Base-by-base conservation (phyloP, 2,329 filamentous ascomycete species). In the Microsporum canis region DNA sequence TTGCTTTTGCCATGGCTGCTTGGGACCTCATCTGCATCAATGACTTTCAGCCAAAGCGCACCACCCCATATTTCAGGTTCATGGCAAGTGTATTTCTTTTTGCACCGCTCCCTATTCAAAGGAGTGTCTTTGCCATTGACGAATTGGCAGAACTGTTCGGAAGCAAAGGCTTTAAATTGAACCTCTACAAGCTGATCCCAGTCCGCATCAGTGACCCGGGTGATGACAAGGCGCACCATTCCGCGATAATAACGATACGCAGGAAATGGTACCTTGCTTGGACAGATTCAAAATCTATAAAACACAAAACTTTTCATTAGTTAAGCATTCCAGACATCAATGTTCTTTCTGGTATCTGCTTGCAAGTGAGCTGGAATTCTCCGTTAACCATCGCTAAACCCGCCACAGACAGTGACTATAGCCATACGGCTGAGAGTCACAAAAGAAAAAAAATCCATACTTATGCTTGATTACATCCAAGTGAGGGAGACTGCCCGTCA, bases 151-250 rank as follows among this genome's bases (percentile, higher is more conserved):
- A 64, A 65, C 14, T 34, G 34, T 58, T 65, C 63, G 10, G 59
- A 29, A 1, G 58, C 36, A 43, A 64, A 65, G 10, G 63, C 58
- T 14, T 47, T 59, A 49, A 62, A 65, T 51, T 62, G 58, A 12
- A 60, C 36, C 34, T 62, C 39, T 27, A 62, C 47, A n/a, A 65
- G 36, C 47, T 64, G 58, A n/a, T 61, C 53, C 63, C 63, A 65
- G 38, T 65, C 63, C 27, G 51, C 41, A 39, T 62, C 53, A 31
- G 59, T 58, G 34, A 65, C 43, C 41, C 39, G 51, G 12, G 60
- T 56, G 7, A 65, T 41, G 14, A 61, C 23, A n/a, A 59, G 39
- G 10, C 47, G 60, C 6, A 12, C 59, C 63, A 65, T 65, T 12
- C 3, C 5, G 14, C 27, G 12, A 23, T 39, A 38, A 27, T 3